These are phyloP conservation scores for Penicillium mononematosum DNA, from an alignment of 495 filamentous ascomycete species.

Conservation along the genomic window DNA sequence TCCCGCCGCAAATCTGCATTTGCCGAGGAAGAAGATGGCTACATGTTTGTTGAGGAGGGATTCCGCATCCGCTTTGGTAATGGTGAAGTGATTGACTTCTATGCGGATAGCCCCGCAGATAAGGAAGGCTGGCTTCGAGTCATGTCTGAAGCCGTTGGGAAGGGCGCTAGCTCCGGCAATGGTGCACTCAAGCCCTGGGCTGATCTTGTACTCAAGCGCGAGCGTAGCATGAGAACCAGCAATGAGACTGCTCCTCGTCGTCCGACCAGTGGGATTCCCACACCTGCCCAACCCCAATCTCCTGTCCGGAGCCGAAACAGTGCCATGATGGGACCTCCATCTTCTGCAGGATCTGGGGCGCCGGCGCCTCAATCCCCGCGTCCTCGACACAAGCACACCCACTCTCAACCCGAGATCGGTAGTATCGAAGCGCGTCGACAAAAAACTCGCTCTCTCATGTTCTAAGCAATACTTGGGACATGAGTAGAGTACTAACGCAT, in stretches of 20 bases:
- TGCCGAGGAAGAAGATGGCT: constrained; percentile 97
- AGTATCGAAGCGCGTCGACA: constrained; percentile 41
- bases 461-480: constrained; percentile 22
- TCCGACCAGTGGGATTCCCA: constrained; percentile 17
- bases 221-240: constrained; percentile 38
- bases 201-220: constrained; percentile 68
- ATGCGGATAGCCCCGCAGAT: constrained; percentile 79
- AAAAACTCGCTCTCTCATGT: constrained; percentile 49
- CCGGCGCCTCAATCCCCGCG: constrained; percentile 29
- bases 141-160: constrained; percentile 79
- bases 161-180: constrained; percentile 47
- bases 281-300: constrained; percentile 19
- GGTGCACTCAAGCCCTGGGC: constrained; percentile 66
- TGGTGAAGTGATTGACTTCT: constrained; percentile 97
- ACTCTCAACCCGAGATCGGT: constrained; percentile 45
- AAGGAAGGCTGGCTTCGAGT: constrained; percentile 96
- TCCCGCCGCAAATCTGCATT: constrained; percentile 89
- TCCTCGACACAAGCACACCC: constrained; percentile 43
- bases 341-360: constrained; percentile 32
- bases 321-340: constrained; percentile 23
- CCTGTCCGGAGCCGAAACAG: constrained; percentile 28
- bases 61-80: constrained; percentile 98
- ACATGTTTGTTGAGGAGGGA: constrained; percentile 99
- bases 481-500: constrained; percentile 14
- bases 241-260: constrained; percentile 34